Conservation (phyloP, 768 basidiomycete species). For the Tephrocybe sp. region DNA sequence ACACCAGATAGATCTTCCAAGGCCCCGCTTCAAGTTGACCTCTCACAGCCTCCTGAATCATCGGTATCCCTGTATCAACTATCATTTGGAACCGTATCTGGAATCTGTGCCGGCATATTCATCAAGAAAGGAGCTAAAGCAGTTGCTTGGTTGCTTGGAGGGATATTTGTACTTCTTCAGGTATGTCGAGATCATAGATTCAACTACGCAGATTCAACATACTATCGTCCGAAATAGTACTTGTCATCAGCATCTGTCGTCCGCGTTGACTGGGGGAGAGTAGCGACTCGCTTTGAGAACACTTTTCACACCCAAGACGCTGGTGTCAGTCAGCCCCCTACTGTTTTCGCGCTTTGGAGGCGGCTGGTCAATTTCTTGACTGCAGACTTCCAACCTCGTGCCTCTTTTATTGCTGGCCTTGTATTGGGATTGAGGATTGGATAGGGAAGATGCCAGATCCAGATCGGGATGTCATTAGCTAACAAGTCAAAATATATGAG, state of each 20-base stretch:
- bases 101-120: conserved; percentile 89
- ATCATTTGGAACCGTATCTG: conserved; percentile 84
- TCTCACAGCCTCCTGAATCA: conserved; percentile 63
- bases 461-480: conserved; percentile 9
- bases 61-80: conserved; percentile 79
- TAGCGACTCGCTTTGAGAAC: conserved; percentile 67
- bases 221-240: conserved; percentile 49
- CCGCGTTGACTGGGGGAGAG: conserved; percentile 75
- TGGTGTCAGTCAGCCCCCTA: conserved; percentile 59
- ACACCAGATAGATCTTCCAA: background rate
- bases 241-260: conserved; percentile 70
- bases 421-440: conserved; percentile 80
- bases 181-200: conserved; percentile 36
- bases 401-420: conserved; percentile 84
- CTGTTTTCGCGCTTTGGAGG: conserved; percentile 58
- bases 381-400: conserved; percentile 89
- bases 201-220: background rate
- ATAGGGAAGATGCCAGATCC: conserved; percentile 23
- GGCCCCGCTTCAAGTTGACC: conserved; percentile 6
- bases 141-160: conserved; percentile 84
- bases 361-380: conserved; percentile 81
- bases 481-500: conserved; percentile 18
- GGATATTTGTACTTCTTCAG: conserved; percentile 88
- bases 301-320: conserved; percentile 65
- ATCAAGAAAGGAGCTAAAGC: conserved; percentile 91